Evolutionary conservation across 2,329 filamentous ascomycete species (phyloP).

Genomic region (Penicillium vulpinum): DNA sequence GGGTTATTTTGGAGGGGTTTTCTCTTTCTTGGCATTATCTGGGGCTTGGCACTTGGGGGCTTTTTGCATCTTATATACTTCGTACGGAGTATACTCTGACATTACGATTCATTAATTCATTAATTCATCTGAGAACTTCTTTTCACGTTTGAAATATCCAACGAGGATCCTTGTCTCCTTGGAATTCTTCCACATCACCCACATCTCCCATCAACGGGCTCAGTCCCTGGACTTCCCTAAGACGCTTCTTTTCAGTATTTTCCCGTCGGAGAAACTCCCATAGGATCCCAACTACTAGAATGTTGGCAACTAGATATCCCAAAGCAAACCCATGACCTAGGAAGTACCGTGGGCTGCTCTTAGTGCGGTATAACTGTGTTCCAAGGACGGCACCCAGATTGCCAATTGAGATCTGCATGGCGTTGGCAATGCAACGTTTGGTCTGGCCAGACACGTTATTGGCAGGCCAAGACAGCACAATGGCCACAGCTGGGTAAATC

Average conservation of each 20-base stretch:
- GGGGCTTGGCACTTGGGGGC: background rate
- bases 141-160: conserved; percentile 65
- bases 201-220: conserved; percentile 43
- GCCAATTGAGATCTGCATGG: conserved; percentile 71
- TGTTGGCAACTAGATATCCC: conserved; percentile 62
- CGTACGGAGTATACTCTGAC: no score
- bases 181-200: conserved; percentile 54
- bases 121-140: background rate
- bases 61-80: background rate
- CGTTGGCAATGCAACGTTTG: conserved; percentile 67
- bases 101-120: background rate
- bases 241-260: conserved; percentile 56
- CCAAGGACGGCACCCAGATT: conserved; percentile 69
- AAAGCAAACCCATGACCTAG: conserved; percentile 68
- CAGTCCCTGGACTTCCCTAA: conserved; percentile 43
- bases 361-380: conserved; percentile 66
- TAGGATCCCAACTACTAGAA: conserved; percentile 54
- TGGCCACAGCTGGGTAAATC: conserved; percentile 49
- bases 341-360: conserved; percentile 62
- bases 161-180: conserved; percentile 62
- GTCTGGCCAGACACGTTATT: conserved; percentile 72
- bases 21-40: background rate
- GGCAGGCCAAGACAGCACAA: conserved; percentile 68
- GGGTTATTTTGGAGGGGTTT: no score
- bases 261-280: conserved; percentile 58